Percentiles rank a stretch among this genome's conserved stretches.
phyloP scores from a whole-genome alignment of 2,329 filamentous ascomycete genomes.

The Monilinia aucupariae region DNA sequence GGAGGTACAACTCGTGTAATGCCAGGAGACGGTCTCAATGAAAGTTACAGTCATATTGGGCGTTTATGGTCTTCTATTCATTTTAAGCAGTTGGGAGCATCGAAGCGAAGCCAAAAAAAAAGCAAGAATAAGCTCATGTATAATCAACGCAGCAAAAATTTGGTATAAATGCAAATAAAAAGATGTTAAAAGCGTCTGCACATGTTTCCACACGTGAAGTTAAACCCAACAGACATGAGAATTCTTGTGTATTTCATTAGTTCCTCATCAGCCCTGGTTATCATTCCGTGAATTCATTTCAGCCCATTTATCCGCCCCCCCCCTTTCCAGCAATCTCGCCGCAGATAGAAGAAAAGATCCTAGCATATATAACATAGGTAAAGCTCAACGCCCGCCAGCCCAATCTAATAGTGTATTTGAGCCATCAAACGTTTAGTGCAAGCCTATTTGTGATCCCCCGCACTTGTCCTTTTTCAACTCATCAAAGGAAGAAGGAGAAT shows the following conservation, averaged over 20 bases:
- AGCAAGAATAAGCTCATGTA: neutral
- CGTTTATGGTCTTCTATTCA: constrained; percentile 16
- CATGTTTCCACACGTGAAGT: neutral
- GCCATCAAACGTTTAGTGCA: neutral
- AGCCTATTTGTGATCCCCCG: neutral
- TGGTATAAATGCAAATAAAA: constrained; percentile 3
- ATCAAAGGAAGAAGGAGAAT: neutral
- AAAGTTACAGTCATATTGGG: constrained; percentile 12
- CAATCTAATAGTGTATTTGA: constrained; percentile 12
- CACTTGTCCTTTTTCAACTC: neutral
- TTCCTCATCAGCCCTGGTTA: neutral
- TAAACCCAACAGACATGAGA: neutral
- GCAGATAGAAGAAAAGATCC: neutral
- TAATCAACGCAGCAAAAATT: neutral
- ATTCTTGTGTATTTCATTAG: constrained; percentile 8
- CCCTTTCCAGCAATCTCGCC: neutral
- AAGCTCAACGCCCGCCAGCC: constrained; percentile 12
- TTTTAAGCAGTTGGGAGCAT: neutral
- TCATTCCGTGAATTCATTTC: neutral
- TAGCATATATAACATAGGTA: constrained; percentile 8
- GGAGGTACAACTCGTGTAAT: neutral
- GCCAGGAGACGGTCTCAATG: neutral
- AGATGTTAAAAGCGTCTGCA: neutral
- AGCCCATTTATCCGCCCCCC: neutral
- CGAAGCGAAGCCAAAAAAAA: neutral